Evolutionary conservation across 1,139 yeast species (phyloP).

Genomic region (Geotrichum klebahnii): DNA sequence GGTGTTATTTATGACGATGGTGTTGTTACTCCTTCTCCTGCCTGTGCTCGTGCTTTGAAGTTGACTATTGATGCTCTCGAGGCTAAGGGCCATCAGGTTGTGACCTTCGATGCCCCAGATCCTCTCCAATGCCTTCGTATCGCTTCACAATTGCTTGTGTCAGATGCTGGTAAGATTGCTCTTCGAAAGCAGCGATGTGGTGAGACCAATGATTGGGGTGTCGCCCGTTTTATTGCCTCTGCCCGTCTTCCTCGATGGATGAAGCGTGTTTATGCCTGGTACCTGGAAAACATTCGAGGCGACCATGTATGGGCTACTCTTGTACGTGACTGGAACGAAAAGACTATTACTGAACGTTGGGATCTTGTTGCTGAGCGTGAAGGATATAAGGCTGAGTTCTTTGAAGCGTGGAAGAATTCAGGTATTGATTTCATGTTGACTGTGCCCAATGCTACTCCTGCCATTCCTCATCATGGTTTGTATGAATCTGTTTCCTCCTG

Average conservation of each 20-base stretch:
- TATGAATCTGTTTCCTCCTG: conserved; percentile 40
- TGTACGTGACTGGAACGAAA: conserved; percentile 41
- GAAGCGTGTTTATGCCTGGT: conserved; percentile 41
- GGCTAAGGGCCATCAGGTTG: conserved; percentile 56
- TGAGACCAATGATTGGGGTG: conserved; percentile 42
- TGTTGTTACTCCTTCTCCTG: conserved; percentile 56
- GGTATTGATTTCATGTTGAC: conserved; percentile 41
- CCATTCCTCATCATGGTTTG: conserved; percentile 41
- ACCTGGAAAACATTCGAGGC: conserved; percentile 35
- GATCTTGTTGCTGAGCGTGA: conserved; percentile 41
- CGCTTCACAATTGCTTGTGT: conserved; percentile 40
- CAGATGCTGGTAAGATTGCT: conserved; percentile 39
- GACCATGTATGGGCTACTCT: conserved; percentile 43
- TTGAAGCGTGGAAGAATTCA: conserved; percentile 38
- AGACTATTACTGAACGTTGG: conserved; percentile 42
- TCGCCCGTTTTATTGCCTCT: conserved; percentile 35
- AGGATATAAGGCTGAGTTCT: conserved; percentile 39
- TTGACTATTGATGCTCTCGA: conserved; percentile 46
- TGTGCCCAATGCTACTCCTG: conserved; percentile 44
- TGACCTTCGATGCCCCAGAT: conserved; percentile 54
- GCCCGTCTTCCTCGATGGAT: conserved; percentile 39
- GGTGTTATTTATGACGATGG: conserved; percentile 48
- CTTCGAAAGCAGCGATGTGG: conserved; percentile 37
- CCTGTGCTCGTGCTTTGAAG: conserved; percentile 54
- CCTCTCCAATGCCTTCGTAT: conserved; percentile 42